Base-by-base conservation (phyloP, 148 eudicot species). In the Amaranthus hypochondriacus region DNA sequence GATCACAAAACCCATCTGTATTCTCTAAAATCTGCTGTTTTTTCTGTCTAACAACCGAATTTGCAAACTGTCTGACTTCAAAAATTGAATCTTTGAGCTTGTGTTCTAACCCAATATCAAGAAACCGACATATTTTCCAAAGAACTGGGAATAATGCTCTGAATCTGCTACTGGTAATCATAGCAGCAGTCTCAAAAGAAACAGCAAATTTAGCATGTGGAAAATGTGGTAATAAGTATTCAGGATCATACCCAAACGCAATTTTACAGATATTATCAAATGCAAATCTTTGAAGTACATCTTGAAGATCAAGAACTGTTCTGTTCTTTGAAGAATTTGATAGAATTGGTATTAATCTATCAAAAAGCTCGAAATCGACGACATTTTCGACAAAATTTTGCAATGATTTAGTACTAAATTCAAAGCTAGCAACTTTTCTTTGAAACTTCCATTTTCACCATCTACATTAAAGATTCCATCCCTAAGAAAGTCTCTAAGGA, bases 401-500 rank as follows among this genome's bases (percentile, higher is more conserved):
- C 7, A 87, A 62, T 0, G 84, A 84, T 50, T 74, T 80, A 10
- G 74, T 79, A 76, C 62, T 84, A 61, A 87, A 82, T 10, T 80
- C 84, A 10, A 71, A 81, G 69, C 84, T 82, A 0, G 82, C 58
- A 5, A 84, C 18, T 14, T 78, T 78, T 0, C 89, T 80, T 62
- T 86, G 89, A 71, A 70, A 79, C 61, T 84, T 86, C 89, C 89
- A 86, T 0, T 63, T 10, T 82, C 80, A 4, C 87, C 89, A 14
- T 86, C 80, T 4, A 54, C 57, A 42, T 73, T 76, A 44, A 86
- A 70, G 3, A 84, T 74, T 47, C 87, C 83, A 28, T 80, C 72
- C 2, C 89, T 85, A 2, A 86, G 66, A 5, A 86, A 53, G 11
- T 86, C 89, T 2, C 47, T 2, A 2, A 77, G 48, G 14, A 18